These are phyloP conservation scores for Zopfia rhizophila DNA, from an alignment of 2,329 filamentous ascomycete species.

Conservation along the genomic window DNA sequence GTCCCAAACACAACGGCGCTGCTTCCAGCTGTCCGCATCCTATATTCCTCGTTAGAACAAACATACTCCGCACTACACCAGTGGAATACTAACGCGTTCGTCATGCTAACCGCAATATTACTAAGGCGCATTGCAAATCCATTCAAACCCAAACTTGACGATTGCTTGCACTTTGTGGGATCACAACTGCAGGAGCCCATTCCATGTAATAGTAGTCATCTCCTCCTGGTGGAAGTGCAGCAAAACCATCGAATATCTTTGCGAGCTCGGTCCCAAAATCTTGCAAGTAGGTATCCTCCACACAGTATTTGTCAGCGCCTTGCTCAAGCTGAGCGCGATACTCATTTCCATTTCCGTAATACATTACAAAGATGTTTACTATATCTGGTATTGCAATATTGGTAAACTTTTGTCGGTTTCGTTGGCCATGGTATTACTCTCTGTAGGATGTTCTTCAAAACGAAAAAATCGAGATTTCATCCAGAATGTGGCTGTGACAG, in stretches of 20 bases:
- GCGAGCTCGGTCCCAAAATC: slow-evolving; percentile 2
- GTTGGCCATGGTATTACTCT: too few relatives aligned
- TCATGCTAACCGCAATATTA: slow-evolving; percentile 11
- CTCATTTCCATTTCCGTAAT: not conserved
- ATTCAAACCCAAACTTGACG: slow-evolving; percentile 11
- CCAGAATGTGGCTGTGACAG: slow-evolving; percentile 8
- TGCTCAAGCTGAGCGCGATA: too few relatives aligned
- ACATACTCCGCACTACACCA: not conserved
- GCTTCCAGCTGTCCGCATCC: not conserved
- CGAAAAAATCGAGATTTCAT: slow-evolving; percentile 1
- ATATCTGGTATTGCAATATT: slow-evolving; percentile 1
- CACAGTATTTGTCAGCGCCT: not conserved
- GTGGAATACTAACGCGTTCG: slow-evolving; percentile 12
- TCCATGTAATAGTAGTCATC: slow-evolving; percentile 2
- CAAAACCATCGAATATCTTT: slow-evolving; percentile 1
- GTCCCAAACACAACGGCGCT: slow-evolving; percentile 1
- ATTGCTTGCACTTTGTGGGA: not conserved
- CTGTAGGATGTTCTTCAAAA: too few relatives aligned
- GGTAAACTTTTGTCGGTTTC: not conserved
- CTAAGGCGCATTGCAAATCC: slow-evolving; percentile 9
- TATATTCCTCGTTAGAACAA: not conserved
- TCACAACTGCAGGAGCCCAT: not conserved
- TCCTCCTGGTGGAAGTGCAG: not conserved
- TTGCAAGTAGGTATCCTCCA: slow-evolving; percentile 4
- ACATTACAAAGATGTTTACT: slow-evolving; percentile 6